Percentiles rank a stretch among this genome's conserved stretches.
phyloP scores from a whole-genome alignment of 2,329 filamentous ascomycete genomes.

The Ceratocystis diversiconidia region DNA sequence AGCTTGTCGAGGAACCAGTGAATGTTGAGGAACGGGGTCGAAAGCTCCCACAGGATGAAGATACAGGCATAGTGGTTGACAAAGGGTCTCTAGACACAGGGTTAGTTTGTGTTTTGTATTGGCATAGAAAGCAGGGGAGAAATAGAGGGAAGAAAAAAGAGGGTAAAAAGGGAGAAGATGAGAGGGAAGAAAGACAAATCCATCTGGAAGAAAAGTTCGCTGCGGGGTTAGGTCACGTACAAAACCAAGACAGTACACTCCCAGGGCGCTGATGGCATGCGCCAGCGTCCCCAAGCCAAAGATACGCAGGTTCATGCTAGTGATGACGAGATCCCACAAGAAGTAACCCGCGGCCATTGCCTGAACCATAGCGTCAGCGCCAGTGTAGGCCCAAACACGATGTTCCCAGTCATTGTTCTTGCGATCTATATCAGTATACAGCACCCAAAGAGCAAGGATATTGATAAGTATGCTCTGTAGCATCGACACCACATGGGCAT shows the following conservation, averaged over 20 bases:
- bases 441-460: conserved; percentile 57
- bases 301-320: conserved; percentile 50
- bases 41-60: conserved; percentile 81
- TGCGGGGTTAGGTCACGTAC: conserved; percentile 38
- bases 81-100: conserved; percentile 51
- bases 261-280: conserved; percentile 59
- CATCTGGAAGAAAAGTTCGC: neutral
- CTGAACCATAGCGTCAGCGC: conserved; percentile 56
- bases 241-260: conserved; percentile 65
- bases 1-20: conserved; percentile 91
- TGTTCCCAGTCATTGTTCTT: conserved; percentile 50
- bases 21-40: conserved; percentile 71
- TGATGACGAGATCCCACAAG: conserved; percentile 65
- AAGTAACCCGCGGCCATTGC: conserved; percentile 71
- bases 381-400: conserved; percentile 65
- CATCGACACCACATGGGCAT: conserved; percentile 74
- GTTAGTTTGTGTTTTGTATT: conserved; percentile 1
- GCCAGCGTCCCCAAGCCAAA: conserved; percentile 66
- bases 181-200: neutral
- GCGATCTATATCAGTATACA: conserved; percentile 54
- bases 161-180: conserved; percentile 15
- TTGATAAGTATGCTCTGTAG: conserved; percentile 64
- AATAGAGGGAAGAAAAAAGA: neutral
- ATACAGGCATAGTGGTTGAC: conserved; percentile 68
- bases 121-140: neutral